Percentiles rank a stretch among this genome's conserved stretches.
phyloP scores from a whole-genome alignment of 129 eudicot genomes.

The Heracleum sosnowskyi region DNA sequence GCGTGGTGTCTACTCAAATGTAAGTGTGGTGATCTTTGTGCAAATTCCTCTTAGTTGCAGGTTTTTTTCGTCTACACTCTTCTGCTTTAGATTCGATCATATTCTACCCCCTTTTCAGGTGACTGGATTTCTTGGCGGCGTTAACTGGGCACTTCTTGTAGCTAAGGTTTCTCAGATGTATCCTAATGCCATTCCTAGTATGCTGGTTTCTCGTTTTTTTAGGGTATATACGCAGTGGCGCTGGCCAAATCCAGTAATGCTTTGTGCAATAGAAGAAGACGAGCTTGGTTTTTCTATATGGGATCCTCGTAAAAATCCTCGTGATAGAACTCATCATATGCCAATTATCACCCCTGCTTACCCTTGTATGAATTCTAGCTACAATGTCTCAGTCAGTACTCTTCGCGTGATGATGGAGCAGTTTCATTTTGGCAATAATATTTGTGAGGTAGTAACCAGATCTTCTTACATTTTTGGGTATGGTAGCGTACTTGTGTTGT shows the following conservation, averaged over 20 bases:
- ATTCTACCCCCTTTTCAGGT: conserved; percentile 34
- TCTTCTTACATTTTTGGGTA: neutral
- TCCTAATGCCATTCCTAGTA: conserved; percentile 86
- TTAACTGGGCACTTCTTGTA: conserved; percentile 94
- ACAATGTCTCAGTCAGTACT: conserved; percentile 84
- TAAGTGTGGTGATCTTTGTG: conserved; percentile 26
- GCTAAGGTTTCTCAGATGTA: conserved; percentile 83
- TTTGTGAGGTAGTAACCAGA: conserved; percentile 43
- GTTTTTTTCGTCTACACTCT: neutral
- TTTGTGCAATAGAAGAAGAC: conserved; percentile 67
- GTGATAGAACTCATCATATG: conserved; percentile 84
- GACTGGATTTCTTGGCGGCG: conserved; percentile 95
- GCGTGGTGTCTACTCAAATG: conserved; percentile 92
- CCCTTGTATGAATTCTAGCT: conserved; percentile 99
- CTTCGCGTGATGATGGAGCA: conserved; percentile 89
- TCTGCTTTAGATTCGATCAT: neutral
- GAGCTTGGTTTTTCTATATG: conserved; percentile 79
- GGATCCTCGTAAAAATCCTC: conserved; percentile 86
- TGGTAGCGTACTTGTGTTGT: neutral
- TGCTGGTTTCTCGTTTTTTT: conserved; percentile 84
- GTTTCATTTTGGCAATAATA: conserved; percentile 56
- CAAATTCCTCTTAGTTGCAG: too few relatives aligned
- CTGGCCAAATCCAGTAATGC: conserved; percentile 99
- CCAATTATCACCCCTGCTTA: conserved; percentile 94
- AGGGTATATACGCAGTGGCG: conserved; percentile 86